These are phyloP conservation scores for Hymenochaete sp. DNA, from an alignment of 1,284 basidiomycete genomes.

Conservation along the genomic window DNA sequence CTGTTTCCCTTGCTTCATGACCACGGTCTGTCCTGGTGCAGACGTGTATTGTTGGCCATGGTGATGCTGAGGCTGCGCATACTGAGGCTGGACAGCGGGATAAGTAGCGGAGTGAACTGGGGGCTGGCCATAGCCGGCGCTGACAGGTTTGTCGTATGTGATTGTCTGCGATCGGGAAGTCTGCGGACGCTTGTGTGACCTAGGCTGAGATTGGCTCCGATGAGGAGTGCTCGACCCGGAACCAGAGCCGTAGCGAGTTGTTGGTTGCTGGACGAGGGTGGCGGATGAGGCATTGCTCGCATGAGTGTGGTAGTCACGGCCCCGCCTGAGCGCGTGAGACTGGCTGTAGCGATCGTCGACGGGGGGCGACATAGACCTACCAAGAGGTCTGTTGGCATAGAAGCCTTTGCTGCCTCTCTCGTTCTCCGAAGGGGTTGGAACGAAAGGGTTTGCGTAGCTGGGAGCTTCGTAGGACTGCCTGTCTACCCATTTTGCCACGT, in stretches of 20 bases:
- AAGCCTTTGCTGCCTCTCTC: background rate
- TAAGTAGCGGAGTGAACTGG: background rate
- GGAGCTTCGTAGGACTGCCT: slow-evolving; percentile 23
- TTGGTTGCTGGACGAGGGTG: background rate
- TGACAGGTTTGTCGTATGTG: slow-evolving; percentile 1
- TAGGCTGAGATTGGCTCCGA: background rate
- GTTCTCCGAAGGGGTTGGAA: background rate
- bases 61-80: slow-evolving; percentile 3
- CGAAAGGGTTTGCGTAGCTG: slow-evolving; percentile 25
- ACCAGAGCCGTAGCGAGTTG: background rate
- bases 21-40: slow-evolving; percentile 10
- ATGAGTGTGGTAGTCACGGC: no score
- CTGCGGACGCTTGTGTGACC: background rate
- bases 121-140: background rate
- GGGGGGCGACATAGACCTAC: no score
- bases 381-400: no score
- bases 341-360: no score
- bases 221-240: background rate
- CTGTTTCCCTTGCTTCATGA: slow-evolving; percentile 10
- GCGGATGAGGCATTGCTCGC: no score
- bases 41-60: slow-evolving; percentile 12
- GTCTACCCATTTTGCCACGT: slow-evolving; percentile 37
- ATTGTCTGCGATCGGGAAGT: background rate
- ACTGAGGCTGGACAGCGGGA: background rate
- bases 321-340: no score